Evolutionary conservation across 2,329 filamentous ascomycete genomes (phyloP), one percentile per base, ranked within the genome.

Genomic region (Verticillium albo-atrum): DNA sequence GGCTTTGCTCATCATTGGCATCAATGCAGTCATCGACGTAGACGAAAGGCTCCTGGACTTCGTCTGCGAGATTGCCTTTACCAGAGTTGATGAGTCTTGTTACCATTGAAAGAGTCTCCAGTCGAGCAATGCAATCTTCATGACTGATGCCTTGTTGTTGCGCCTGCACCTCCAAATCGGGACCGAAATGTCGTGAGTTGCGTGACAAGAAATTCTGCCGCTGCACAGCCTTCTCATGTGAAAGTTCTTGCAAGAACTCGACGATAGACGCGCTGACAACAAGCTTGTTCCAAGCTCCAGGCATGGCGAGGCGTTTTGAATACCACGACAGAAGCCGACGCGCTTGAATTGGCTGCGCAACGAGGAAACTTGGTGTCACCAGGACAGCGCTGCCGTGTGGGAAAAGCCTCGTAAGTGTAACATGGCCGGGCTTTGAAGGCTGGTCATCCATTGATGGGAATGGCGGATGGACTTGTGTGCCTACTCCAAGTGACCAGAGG

Each of bases 1-100:
- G 72, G 59, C 81, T 85, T 66, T 86, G 82, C 66, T 89, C 86
- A 61, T 88, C 84, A 58, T 83, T 82, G 1, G 78, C 74, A 58
- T 86, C 79, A 53, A 88, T 82, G 1, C 63, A 68, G 3, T 73
- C 65, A 15, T 78, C 77, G 0, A 80, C 81, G 66, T 77, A 79
- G 2, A 81, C 67, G 6, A 87, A 65, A 3, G 77, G 72, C 25
- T 67, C 69, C 6, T 67, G 63, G 6, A 74, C 70, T 58, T 75
- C 73, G 32, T 72, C 68, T 25, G 71, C 67, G 17, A 70, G 70
- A 15, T 71, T 63, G 12, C 67, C 62, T 32, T 71, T 64, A 25
- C n/a, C 42, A 12, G 42, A 47, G 10, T 23, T 73, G 58, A 20
- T 68, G 65, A 3, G 56, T 28, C 9, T 26, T n/a, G 6, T 32